These are phyloP conservation scores for Staphylotrichum tortipilum DNA, from an alignment of 495 filamentous ascomycete genomes.

Conservation along the genomic window DNA sequence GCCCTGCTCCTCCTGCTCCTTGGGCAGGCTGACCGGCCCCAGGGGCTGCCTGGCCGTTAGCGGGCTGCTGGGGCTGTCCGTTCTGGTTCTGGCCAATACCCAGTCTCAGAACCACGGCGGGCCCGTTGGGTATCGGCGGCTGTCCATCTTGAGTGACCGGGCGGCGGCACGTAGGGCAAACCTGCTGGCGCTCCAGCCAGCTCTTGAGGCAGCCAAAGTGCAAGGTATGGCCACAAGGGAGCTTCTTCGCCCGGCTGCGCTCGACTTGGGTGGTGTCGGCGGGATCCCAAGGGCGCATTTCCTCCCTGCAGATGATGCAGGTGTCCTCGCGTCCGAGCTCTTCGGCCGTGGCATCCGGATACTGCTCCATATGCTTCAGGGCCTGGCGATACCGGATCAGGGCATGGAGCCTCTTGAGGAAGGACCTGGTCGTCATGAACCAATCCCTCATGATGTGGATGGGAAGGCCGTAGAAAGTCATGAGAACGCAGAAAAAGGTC, in stretches of 20 bases:
- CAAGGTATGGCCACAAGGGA: constrained; percentile 91
- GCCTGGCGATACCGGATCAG: constrained; percentile 84
- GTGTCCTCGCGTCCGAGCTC: constrained; percentile 80
- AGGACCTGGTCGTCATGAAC: constrained; percentile 85
- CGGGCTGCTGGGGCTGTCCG: constrained; percentile 18
- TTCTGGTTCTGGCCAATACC: constrained; percentile 24
- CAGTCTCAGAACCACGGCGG: constrained; percentile 25
- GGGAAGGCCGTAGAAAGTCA: constrained; percentile 87
- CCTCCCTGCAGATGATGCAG: constrained; percentile 95
- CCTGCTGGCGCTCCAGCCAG: constrained; percentile 97
- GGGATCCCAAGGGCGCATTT: constrained; percentile 72
- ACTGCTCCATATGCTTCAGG: constrained; percentile 80
- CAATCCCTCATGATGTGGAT: constrained; percentile 96
- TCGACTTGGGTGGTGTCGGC: constrained; percentile 51
- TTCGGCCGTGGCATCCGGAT: constrained; percentile 83
- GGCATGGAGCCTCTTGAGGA: constrained; percentile 76
- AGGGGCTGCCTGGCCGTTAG: constrained; percentile 21
- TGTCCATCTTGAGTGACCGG: constrained; percentile 52
- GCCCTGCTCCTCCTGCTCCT: too few species aligned
- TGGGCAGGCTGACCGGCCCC: constrained; percentile 59
- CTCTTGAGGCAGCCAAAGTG: constrained; percentile 91
- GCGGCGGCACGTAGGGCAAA: constrained; percentile 87
- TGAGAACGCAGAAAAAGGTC: constrained; percentile 84
- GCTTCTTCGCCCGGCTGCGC: constrained; percentile 81
- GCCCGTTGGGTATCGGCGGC: constrained; percentile 19